Percentiles rank a stretch among this genome's conserved stretches.
Conservation (phyloP, 352 stramenopile species). For the Peronospora farinosa region DNA sequence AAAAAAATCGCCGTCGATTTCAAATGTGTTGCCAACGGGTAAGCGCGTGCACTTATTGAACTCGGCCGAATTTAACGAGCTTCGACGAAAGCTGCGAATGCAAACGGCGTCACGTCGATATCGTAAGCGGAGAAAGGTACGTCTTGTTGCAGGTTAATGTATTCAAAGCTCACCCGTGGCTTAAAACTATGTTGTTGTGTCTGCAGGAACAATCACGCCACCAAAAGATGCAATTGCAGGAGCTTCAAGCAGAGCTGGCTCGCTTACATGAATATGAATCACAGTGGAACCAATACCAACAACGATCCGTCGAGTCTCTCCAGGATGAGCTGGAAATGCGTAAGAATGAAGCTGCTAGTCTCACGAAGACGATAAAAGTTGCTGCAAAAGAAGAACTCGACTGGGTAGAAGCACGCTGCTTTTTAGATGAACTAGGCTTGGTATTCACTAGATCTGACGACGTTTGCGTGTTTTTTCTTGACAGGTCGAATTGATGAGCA, state of each 20-base stretch:
- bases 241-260: constrained; percentile 16
- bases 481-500: constrained; percentile 16
- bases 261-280: constrained; percentile 13
- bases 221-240: constrained; percentile 13
- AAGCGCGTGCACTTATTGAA: constrained; percentile 22
- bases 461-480: not conserved
- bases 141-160: not conserved
- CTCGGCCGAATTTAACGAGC: constrained; percentile 18
- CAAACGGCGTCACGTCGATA: constrained; percentile 32
- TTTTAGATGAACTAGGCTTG: not conserved
- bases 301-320: constrained; percentile 16
- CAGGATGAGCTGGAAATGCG: constrained; percentile 14
- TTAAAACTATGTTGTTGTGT: not conserved
- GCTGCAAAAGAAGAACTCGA: constrained; percentile 22
- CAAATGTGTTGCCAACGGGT: constrained; percentile 12
- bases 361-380: constrained; percentile 11
- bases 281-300: constrained; percentile 14
- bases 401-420: constrained; percentile 6
- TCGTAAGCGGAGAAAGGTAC: constrained; percentile 34
- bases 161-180: not conserved
- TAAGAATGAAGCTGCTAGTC: constrained; percentile 13
- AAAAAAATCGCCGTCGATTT: not conserved
- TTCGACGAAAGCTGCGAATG: constrained; percentile 29
- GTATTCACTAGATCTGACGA: not conserved
- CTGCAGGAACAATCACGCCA: constrained; percentile 19